Evolutionary conservation across 2,329 filamentous ascomycete species (phyloP).

Genomic region (Berkeleyomyces rouxiae): DNA sequence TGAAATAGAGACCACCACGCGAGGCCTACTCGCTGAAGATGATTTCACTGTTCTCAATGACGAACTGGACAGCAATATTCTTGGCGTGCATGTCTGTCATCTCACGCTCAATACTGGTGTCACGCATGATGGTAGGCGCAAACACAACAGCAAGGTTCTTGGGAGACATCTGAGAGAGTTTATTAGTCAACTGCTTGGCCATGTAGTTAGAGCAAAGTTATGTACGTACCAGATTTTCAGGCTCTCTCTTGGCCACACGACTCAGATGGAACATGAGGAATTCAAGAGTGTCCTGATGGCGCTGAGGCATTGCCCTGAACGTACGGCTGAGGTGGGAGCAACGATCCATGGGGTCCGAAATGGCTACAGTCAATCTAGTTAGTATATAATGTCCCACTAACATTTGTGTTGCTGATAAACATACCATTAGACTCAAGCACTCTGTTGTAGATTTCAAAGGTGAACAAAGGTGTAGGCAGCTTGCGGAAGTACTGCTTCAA

Average conservation of each 20-base stretch:
- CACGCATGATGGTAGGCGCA: slow-evolving; percentile 92
- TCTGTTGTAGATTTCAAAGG: slow-evolving; percentile 80
- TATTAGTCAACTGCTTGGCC: neutral
- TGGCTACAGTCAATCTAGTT: slow-evolving; percentile 28
- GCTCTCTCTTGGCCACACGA: slow-evolving; percentile 66
- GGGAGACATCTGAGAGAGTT: slow-evolving; percentile 58
- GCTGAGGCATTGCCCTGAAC: slow-evolving; percentile 61
- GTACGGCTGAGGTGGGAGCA: slow-evolving; percentile 55
- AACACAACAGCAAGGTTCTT: slow-evolving; percentile 95
- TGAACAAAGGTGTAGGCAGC: slow-evolving; percentile 74
- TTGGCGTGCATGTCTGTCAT: slow-evolving; percentile 94
- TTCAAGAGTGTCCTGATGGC: slow-evolving; percentile 77
- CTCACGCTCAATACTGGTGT: slow-evolving; percentile 74
- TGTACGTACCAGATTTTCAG: slow-evolving; percentile 59
- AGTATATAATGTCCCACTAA: neutral
- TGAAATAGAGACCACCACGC: slow-evolving; percentile 8
- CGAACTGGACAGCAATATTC: slow-evolving; percentile 78
- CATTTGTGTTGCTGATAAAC: slow-evolving; percentile 19
- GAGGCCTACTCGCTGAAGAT: slow-evolving; percentile 45
- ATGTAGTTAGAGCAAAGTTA: neutral
- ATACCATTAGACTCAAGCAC: slow-evolving; percentile 66
- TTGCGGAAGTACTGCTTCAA: slow-evolving; percentile 97
- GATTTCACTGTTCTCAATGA: slow-evolving; percentile 75
- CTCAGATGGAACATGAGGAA: slow-evolving; percentile 89
- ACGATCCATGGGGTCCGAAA: slow-evolving; percentile 49